Conservation (phyloP, 2,329 filamentous ascomycete species). For the Trichoderma sp. region DNA sequence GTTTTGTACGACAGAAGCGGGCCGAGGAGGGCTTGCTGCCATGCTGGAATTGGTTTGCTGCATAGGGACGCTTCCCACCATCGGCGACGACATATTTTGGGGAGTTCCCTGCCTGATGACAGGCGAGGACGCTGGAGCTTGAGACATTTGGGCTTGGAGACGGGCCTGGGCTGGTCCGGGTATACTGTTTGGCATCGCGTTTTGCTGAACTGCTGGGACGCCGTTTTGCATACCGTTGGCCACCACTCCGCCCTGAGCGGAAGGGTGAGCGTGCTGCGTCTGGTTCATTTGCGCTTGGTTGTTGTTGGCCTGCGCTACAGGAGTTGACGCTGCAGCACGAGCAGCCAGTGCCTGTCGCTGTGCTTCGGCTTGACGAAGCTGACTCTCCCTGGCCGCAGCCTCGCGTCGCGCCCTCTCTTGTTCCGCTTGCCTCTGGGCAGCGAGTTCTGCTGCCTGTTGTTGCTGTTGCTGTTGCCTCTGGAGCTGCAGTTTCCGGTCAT, state of each 20-base stretch:
- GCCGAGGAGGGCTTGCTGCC: constrained; percentile 65
- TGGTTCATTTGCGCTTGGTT: constrained; percentile 29
- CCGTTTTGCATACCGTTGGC: constrained; percentile 40
- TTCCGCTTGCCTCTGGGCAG: constrained; percentile 44
- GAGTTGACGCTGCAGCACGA: constrained; percentile 29
- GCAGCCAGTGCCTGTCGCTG: constrained; percentile 37
- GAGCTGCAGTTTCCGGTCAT: constrained; percentile 52
- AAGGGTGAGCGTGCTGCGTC: constrained; percentile 37
- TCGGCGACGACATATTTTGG: constrained; percentile 64
- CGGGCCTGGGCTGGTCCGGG: constrained; percentile 41
- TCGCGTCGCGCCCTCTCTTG: constrained; percentile 43
- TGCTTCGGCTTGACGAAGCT: constrained; percentile 37
- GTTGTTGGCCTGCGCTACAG: constrained; percentile 28
- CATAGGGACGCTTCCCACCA: constrained; percentile 62
- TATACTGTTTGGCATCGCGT: constrained; percentile 41
- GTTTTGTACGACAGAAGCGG: constrained; percentile 63
- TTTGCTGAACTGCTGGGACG: constrained; percentile 28
- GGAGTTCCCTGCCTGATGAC: constrained; percentile 62
- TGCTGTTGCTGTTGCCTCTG: constrained; percentile 44
- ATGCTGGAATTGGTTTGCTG: constrained; percentile 65
- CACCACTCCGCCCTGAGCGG: constrained; percentile 39
- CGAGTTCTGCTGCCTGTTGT: constrained; percentile 43
- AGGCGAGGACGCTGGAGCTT: constrained; percentile 67
- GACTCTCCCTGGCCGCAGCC: constrained; percentile 37
- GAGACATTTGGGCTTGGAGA: constrained; percentile 57